phyloP scores from a whole-genome alignment of 306 rosid genomes.

The Vicia villosa region DNA sequence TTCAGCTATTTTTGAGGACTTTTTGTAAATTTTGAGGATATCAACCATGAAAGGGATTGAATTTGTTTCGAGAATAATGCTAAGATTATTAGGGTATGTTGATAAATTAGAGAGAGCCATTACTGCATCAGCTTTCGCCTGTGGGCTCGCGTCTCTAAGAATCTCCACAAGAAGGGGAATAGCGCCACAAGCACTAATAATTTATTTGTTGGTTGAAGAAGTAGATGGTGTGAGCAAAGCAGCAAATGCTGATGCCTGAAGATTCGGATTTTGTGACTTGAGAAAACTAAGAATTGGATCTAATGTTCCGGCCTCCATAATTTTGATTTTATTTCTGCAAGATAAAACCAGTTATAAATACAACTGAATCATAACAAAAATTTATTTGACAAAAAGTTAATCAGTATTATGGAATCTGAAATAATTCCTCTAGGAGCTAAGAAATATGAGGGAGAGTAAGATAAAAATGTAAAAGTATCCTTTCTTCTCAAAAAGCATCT shows the following conservation, averaged over 20 bases:
- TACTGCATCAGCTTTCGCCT: slow-evolving; percentile 86
- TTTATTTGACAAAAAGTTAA: slow-evolving; percentile 14
- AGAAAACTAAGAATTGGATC: slow-evolving; percentile 78
- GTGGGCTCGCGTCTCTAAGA: slow-evolving; percentile 73
- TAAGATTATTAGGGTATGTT: slow-evolving; percentile 60
- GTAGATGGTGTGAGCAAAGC: slow-evolving; percentile 91
- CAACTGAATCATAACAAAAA: not conserved
- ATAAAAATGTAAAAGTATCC: slow-evolving; percentile 7
- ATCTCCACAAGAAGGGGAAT: slow-evolving; percentile 85
- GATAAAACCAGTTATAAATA: slow-evolving; percentile 32
- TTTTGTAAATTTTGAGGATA: slow-evolving; percentile 73
- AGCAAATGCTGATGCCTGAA: slow-evolving; percentile 84
- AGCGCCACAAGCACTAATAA: slow-evolving; percentile 78
- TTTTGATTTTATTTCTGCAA: slow-evolving; percentile 84
- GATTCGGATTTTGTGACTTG: slow-evolving; percentile 58
- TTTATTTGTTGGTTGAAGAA: slow-evolving; percentile 73
- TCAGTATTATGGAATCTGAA: slow-evolving; percentile 4
- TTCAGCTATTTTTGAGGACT: slow-evolving; percentile 86
- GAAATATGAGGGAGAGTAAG: not conserved
- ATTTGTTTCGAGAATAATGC: slow-evolving; percentile 57
- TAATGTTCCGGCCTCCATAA: slow-evolving; percentile 91
- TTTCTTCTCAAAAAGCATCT: slow-evolving; percentile 24
- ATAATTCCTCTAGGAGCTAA: too few species aligned
- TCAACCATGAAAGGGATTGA: slow-evolving; percentile 67
- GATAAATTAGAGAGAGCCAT: slow-evolving; percentile 98